phyloP scores from a whole-genome alignment of 768 basidiomycete genomes.

The Boletellus emodensis region DNA sequence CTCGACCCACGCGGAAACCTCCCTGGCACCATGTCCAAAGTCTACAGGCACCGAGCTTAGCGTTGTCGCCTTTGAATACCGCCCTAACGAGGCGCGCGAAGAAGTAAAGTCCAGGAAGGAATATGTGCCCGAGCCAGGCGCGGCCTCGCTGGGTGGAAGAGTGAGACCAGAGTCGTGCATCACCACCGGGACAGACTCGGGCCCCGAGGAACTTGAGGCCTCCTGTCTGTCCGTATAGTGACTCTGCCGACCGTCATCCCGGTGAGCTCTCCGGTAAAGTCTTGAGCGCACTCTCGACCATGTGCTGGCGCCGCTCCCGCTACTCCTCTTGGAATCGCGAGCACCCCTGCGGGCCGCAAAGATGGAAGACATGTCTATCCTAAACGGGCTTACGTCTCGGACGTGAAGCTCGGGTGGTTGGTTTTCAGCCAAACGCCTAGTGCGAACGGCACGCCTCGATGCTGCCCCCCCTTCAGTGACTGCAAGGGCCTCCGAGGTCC shows the following conservation, averaged over 20 bases:
- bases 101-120: constrained; percentile 32
- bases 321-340: constrained; percentile 21
- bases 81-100: constrained; percentile 22
- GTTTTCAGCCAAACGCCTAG: constrained; percentile 1
- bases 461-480: neutral
- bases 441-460: constrained; percentile 4
- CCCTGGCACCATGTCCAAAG: constrained; percentile 16
- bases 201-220: constrained; percentile 21
- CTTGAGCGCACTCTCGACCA: constrained; percentile 30
- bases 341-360: constrained; percentile 16
- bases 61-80: constrained; percentile 26
- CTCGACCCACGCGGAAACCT: constrained; percentile 14
- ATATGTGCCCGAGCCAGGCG: constrained; percentile 30
- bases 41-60: constrained; percentile 28
- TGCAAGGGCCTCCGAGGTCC: constrained; percentile 34
- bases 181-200: constrained; percentile 30
- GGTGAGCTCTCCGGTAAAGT: constrained; percentile 30
- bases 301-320: constrained; percentile 23
- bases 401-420: constrained; percentile 29
- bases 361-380: constrained; percentile 37
- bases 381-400: constrained; percentile 45
- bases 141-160: constrained; percentile 17
- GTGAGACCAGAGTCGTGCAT: constrained; percentile 23
- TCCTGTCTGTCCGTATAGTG: constrained; percentile 14
- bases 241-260: constrained; percentile 26